A percentile compares a stretch with the other conserved stretches of the same genome.
These are phyloP conservation scores for Populus pruinosa DNA, from an alignment of 345 rosid genomes.

Conservation along the genomic window DNA sequence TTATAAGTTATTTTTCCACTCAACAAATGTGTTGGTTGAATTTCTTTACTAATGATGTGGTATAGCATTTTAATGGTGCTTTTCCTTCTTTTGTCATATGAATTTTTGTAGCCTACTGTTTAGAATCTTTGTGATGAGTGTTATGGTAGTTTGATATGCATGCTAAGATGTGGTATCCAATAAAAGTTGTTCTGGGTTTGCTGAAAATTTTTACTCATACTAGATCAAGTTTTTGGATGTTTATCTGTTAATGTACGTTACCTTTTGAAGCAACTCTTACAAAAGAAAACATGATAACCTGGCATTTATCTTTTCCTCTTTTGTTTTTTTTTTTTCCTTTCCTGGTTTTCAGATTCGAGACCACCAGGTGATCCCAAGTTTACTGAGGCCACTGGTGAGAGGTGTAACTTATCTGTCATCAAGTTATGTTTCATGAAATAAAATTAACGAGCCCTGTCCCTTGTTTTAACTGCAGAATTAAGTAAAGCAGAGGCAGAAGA, in stretches of 20 bases:
- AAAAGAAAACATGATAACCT: neutral
- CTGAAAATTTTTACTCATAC: neutral
- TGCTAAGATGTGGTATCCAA: neutral
- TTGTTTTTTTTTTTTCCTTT: neutral
- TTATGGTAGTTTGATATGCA: neutral
- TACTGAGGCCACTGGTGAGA: conserved; percentile 75
- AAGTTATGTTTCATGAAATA: neutral
- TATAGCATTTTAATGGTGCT: neutral
- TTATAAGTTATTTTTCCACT: neutral
- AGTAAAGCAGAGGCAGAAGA: conserved; percentile 78
- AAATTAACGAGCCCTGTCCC: neutral
- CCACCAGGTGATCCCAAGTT: conserved; percentile 57
- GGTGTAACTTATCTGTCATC: conserved; percentile 5
- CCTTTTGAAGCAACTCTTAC: neutral
- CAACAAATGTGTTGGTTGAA: neutral
- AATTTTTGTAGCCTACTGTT: neutral
- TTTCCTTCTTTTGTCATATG: neutral
- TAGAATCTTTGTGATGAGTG: neutral
- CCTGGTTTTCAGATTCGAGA: conserved; percentile 54
- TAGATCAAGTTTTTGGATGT: neutral
- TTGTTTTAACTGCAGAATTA: conserved; percentile 48
- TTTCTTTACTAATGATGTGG: neutral
- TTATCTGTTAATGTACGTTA: neutral
- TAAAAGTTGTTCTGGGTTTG: neutral
- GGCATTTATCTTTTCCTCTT: neutral